Conservation (phyloP, 768 basidiomycete genomes). For the Xerocomus potaroensis region DNA sequence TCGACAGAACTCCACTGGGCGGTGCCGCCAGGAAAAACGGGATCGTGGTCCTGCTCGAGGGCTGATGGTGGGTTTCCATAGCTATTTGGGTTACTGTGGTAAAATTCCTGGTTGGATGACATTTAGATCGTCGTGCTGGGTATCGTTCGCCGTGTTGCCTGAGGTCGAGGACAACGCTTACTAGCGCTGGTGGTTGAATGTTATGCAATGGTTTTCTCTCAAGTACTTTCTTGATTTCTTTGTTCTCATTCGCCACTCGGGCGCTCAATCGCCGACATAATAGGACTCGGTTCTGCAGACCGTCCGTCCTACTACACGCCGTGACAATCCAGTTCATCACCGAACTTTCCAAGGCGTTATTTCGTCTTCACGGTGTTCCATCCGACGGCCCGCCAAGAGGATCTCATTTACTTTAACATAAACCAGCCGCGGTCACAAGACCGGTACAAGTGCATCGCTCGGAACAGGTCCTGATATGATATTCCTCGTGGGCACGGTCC, state of each 20-base stretch:
- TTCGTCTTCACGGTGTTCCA: neutral
- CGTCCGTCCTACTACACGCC: neutral
- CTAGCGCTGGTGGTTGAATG: slow-evolving; percentile 9
- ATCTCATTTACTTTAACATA: too few relatives aligned
- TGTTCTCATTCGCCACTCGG: slow-evolving; percentile 6
- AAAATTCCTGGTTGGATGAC: slow-evolving; percentile 26
- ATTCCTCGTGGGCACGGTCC: too few relatives aligned
- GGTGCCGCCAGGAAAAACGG: slow-evolving; percentile 22
- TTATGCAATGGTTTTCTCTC: neutral
- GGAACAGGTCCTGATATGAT: too few relatives aligned
- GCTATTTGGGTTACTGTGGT: slow-evolving; percentile 10
- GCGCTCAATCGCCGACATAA: slow-evolving; percentile 2
- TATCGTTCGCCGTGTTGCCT: slow-evolving; percentile 12
- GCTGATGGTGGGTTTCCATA: slow-evolving; percentile 13
- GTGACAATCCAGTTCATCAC: too few relatives aligned
- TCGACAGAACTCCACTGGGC: slow-evolving; percentile 19
- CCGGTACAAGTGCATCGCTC: too few relatives aligned
- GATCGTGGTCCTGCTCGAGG: slow-evolving; percentile 30
- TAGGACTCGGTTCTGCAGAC: neutral
- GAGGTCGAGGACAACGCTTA: neutral
- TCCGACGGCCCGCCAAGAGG: too few relatives aligned
- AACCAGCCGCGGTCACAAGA: too few relatives aligned
- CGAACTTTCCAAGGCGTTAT: neutral
- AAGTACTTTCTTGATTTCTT: neutral
- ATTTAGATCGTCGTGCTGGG: slow-evolving; percentile 16